phyloP scores from a whole-genome alignment of 2,329 filamentous ascomycete species.

The Cordyceps cateniannulata region DNA sequence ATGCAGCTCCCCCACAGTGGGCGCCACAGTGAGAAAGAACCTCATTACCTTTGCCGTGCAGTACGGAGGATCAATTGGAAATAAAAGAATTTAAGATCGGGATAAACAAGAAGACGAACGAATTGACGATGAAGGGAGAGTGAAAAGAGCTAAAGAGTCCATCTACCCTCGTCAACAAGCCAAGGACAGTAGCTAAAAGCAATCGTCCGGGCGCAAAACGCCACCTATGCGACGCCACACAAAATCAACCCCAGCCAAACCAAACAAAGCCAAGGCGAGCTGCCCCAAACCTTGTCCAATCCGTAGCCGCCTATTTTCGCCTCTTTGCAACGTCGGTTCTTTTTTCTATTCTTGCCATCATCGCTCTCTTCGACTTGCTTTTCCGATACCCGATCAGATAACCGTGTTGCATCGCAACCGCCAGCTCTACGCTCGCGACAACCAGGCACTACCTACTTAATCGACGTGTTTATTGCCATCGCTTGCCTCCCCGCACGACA shows the following conservation, averaged over 20 bases:
- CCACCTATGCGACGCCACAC: neutral
- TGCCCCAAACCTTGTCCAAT: neutral
- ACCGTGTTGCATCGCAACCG: neutral
- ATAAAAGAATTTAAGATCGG: neutral
- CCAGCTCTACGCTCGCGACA: neutral
- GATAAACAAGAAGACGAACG: neutral
- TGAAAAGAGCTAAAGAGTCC: no score
- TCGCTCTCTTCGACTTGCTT: neutral
- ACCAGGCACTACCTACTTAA: neutral
- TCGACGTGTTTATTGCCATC: neutral
- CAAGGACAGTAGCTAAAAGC: no score
- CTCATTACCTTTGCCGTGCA: neutral
- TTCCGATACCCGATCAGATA: neutral
- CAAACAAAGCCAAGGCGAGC: neutral
- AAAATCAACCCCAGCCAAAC: neutral
- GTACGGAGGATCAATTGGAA: neutral
- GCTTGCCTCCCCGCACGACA: neutral
- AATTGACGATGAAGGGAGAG: neutral
- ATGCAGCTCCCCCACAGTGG: conserved; percentile 1
- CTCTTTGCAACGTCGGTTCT: neutral
- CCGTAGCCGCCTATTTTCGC: neutral
- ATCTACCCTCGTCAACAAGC: no score
- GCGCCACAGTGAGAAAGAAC: neutral
- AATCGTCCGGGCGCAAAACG: neutral
- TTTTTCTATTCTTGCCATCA: neutral